Base-by-base conservation (phyloP, 2,329 filamentous ascomycete species). In the Botrytis medusae region DNA sequence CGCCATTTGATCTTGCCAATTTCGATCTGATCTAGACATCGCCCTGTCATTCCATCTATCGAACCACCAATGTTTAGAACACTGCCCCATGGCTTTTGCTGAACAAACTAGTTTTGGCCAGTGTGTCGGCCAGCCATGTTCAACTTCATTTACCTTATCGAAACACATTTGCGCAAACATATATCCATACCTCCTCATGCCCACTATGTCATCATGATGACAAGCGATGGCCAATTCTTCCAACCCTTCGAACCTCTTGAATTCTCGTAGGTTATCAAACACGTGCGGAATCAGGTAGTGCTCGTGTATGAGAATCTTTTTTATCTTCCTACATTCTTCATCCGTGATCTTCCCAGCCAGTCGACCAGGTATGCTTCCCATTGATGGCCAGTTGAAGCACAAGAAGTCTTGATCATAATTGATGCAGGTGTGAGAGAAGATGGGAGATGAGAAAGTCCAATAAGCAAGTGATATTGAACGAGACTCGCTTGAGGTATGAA, bases 401-500 rank as follows among this genome's bases (percentile, higher is more conserved):
- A 68, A 68, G 48, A 68, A 68, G 48, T 68, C 65, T 68, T 42
- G 65, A 42, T 68, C 34, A 54, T 68, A 68, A 42, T 57, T 68
- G 46, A 68, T 68, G 48, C 34, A 68, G 34, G 65, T 68, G 18
- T 68, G 48, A 57, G 65, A 68, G 34, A 57, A 68, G 37, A 40
- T 22, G 34, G 48, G 25, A 57, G 65, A 57, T 57, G 65, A 57
- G 34, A 68, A 68, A 16, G 25, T 57, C 34, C 65, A 68, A 57
- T 68, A 68, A 20, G 65, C 25, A 68, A 68, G 65, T 57, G 65
- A 34, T 57, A 68, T 57, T 68, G 65, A 57, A 68, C 65, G 65
- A 40, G 48, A 57, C 65, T 68, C 65, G 65, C 48, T 68, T 68
- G 65, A 68, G 65, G n/a, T 57, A 57, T 68, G 65, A 32, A 68